These are phyloP conservation scores for Aspergillus ostianus DNA, from an alignment of 495 filamentous ascomycete genomes.

Conservation along the genomic window DNA sequence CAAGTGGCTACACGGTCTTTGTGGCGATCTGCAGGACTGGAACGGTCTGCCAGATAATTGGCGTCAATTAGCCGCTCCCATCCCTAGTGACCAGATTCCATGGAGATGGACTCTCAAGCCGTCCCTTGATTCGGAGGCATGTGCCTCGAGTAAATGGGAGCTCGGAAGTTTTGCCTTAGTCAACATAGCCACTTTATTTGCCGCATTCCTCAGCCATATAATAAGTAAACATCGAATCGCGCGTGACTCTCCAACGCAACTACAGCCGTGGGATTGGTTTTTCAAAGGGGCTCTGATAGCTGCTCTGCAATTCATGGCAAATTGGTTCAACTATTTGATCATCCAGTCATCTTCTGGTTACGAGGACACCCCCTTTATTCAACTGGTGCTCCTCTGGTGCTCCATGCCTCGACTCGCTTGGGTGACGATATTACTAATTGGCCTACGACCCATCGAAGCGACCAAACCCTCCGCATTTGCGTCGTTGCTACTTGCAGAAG, in stretches of 20 bases:
- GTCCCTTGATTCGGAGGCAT: conserved; percentile 11
- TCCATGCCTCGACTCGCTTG: conserved; percentile 17
- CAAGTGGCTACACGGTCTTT: conserved; percentile 19
- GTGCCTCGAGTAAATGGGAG: conserved; percentile 13
- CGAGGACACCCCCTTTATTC: conserved; percentile 10
- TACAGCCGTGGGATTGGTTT: conserved; percentile 10
- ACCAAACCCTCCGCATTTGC: not conserved
- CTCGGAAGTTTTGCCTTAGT: conserved; percentile 15
- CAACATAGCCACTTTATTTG: conserved; percentile 16
- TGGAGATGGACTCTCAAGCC: conserved; percentile 18
- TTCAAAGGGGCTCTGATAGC: conserved; percentile 16
- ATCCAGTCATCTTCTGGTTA: conserved; percentile 15
- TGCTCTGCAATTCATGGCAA: conserved; percentile 14
- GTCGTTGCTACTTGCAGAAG: conserved; percentile 17
- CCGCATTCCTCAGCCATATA: conserved; percentile 11
- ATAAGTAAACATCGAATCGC: conserved; percentile 3
- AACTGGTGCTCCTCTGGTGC: conserved; percentile 20
- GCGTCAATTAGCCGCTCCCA: conserved; percentile 17
- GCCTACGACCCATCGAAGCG: conserved; percentile 5
- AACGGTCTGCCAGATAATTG: conserved; percentile 18
- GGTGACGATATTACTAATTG: conserved; percentile 12
- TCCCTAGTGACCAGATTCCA: conserved; percentile 14
- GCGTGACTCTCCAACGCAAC: conserved; percentile 5
- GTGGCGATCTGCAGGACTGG: conserved; percentile 17
- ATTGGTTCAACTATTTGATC: conserved; percentile 9